Percentiles rank a stretch among this genome's conserved stretches.
Conservation (phyloP, 805 yeast species). For the Sugiyamaella smithiae region DNA sequence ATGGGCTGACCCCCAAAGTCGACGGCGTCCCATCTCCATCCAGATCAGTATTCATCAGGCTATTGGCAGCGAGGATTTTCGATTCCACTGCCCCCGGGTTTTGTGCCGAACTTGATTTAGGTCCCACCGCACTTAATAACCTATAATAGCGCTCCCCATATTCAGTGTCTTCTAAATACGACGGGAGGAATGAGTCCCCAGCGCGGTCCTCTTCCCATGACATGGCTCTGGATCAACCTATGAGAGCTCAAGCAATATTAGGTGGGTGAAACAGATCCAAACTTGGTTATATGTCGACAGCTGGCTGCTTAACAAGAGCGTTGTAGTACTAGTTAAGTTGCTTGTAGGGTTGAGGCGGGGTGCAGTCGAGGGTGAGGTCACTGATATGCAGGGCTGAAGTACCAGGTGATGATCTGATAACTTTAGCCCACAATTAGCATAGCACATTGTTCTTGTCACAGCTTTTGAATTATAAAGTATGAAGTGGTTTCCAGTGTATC, state of each 20-base stretch:
- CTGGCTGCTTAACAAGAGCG: not conserved
- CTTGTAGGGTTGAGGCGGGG: constrained; percentile 2
- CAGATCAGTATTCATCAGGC: not conserved
- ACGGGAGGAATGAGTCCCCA: constrained; percentile 19
- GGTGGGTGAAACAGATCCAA: not conserved
- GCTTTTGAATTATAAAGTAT: too few species aligned
- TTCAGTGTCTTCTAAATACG: constrained; percentile 22
- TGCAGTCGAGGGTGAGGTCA: not conserved
- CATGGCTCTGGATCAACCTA: too few species aligned
- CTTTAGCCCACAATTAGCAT: too few species aligned
- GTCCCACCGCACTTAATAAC: constrained; percentile 4
- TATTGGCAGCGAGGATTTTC: not conserved
- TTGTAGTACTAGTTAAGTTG: not conserved
- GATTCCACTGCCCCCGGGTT: not conserved
- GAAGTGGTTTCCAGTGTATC: too few species aligned
- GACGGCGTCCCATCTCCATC: not conserved
- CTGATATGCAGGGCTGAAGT: too few species aligned
- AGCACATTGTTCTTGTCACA: too few species aligned
- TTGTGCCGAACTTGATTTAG: not conserved
- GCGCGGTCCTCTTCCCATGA: constrained; percentile 1
- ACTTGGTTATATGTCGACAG: too few species aligned
- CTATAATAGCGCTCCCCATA: constrained; percentile 24
- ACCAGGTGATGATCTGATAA: too few species aligned
- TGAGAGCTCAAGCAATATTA: not conserved
- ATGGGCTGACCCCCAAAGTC: constrained; percentile 5